phyloP scores from a whole-genome alignment of 78 protist genomes.

The Dictyostelium intermedium region DNA sequence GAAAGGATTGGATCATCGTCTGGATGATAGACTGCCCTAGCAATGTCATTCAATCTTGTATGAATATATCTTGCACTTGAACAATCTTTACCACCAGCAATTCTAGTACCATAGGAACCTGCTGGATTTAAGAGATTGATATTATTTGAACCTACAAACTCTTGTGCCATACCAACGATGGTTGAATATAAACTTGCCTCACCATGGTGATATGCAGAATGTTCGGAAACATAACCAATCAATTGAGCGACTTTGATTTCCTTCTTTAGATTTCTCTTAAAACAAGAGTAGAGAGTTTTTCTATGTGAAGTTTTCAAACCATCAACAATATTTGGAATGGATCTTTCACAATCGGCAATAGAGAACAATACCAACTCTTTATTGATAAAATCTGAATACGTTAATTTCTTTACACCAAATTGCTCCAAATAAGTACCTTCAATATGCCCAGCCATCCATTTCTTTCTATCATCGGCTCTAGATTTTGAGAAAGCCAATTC shows the following conservation, averaged over 20 bases:
- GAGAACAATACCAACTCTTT: slow-evolving; percentile 97
- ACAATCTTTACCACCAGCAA: slow-evolving; percentile 67
- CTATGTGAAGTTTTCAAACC: slow-evolving; percentile 99
- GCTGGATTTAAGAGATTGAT: slow-evolving; percentile 91
- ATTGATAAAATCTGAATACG: slow-evolving; percentile 86
- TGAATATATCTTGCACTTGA: slow-evolving; percentile 94
- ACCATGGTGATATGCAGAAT: slow-evolving; percentile 99
- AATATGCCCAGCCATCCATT: slow-evolving; percentile 88
- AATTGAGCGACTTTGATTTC: slow-evolving; percentile 99
- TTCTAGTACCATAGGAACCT: slow-evolving; percentile 98
- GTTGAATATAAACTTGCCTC: slow-evolving; percentile 93
- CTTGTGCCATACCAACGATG: slow-evolving; percentile 97
- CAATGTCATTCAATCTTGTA: slow-evolving; percentile 87
- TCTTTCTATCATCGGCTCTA: slow-evolving; percentile 93
- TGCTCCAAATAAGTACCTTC: slow-evolving; percentile 76
- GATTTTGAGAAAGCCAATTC: slow-evolving; percentile 92
- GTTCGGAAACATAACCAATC: slow-evolving; percentile 94
- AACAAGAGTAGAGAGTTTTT: slow-evolving; percentile 96
- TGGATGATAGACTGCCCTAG: slow-evolving; percentile 91
- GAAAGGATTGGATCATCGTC: slow-evolving; percentile 94
- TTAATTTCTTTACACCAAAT: slow-evolving; percentile 13
- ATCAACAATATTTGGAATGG: slow-evolving; percentile 97
- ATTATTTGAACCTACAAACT: slow-evolving; percentile 98
- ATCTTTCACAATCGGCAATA: slow-evolving; percentile 94
- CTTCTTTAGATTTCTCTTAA: slow-evolving; percentile 95